Evolutionary conservation across 176 grass and related monocot genomes (phyloP), one percentile per base, ranked within the genome.

Genomic region (Raddia guianensis): DNA sequence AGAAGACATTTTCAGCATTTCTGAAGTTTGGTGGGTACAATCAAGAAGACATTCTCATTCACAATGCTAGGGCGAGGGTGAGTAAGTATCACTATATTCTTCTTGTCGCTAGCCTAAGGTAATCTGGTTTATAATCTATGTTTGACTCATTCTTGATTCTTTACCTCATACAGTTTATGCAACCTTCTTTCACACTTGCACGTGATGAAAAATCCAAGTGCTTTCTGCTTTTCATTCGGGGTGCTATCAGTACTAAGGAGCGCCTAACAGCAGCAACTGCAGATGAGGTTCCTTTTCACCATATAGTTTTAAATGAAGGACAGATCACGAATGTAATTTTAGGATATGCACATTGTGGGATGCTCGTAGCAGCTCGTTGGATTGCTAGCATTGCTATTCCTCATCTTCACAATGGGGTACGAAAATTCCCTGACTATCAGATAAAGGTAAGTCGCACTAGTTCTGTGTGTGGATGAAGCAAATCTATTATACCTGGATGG

Each of bases 271-370:
- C 94, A 60, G 94, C 87, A 81, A 82, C 89, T 60, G 77, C 89
- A 74, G 82, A 79, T 35, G 91, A 89, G 83, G 94, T 97, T 80
- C 94, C 91, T 73, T 97, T 97, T 77, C 94, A 91, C 71, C 88
- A 97, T 75, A 89, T 90, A 71, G 48, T 81, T 84, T 78, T 91
- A 87, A 81, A 76, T 83, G 86, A 93, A 72, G 84, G 89, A 78
- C 61, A 90, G 18, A 88, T 93, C 43, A 85, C 43, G 61, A 91
- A 90, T 69, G 86, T 87, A 77, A 82, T 93, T 57, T 86, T 88
- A 89, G 93, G 93, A 51, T 90, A 89, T 85, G 93, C 90, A 58
- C 93, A 97, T 54, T 93, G 90, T 85, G 93, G 91, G 56, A 93
- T 93, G 85, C 77, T 90, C 68, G 85, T 75, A 44, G 87, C 82